These are phyloP conservation scores for Volvox carteri DNA, from an alignment of 163 green algal species.

Conservation along the genomic window DNA sequence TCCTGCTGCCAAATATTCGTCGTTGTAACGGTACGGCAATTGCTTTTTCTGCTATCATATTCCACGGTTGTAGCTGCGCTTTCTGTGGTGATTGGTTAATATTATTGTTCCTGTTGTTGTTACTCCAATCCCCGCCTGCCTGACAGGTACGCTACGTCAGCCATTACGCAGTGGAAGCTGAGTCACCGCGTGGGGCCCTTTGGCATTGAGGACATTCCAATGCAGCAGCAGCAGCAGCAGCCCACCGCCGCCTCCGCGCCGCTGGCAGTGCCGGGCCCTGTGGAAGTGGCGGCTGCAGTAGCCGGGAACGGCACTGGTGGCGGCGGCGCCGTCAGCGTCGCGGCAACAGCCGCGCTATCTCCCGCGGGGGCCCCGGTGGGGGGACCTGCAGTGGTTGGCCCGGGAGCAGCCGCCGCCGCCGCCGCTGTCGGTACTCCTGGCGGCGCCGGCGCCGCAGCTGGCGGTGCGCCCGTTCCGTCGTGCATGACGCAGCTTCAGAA, in stretches of 20 bases:
- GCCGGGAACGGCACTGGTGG: not conserved
- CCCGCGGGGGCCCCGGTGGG: not conserved
- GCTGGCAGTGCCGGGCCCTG: not conserved
- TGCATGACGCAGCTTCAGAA: conserved; percentile 81
- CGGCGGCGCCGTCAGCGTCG: not conserved
- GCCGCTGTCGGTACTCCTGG: not conserved
- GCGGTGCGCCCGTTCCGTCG: not conserved
- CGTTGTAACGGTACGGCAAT: too few relatives aligned
- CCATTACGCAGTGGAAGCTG: conserved; percentile 47
- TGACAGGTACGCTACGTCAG: conserved; percentile 38
- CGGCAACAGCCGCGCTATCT: not conserved
- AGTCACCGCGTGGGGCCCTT: conserved; percentile 22
- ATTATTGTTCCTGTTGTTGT: too few relatives aligned
- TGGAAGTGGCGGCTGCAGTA: not conserved
- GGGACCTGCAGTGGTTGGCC: not conserved
- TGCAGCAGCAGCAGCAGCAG: not conserved
- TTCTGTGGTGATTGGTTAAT: too few relatives aligned
- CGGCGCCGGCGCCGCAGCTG: too few relatives aligned
- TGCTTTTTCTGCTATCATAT: too few relatives aligned
- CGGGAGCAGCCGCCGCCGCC: not conserved
- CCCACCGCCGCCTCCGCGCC: not conserved
- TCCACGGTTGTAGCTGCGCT: too few relatives aligned
- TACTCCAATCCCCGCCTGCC: too few relatives aligned
- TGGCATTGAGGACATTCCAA: conserved; percentile 30
- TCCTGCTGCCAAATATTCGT: too few relatives aligned